These are phyloP conservation scores for Mycena metata DNA, from an alignment of 768 basidiomycete species.

Conservation along the genomic window DNA sequence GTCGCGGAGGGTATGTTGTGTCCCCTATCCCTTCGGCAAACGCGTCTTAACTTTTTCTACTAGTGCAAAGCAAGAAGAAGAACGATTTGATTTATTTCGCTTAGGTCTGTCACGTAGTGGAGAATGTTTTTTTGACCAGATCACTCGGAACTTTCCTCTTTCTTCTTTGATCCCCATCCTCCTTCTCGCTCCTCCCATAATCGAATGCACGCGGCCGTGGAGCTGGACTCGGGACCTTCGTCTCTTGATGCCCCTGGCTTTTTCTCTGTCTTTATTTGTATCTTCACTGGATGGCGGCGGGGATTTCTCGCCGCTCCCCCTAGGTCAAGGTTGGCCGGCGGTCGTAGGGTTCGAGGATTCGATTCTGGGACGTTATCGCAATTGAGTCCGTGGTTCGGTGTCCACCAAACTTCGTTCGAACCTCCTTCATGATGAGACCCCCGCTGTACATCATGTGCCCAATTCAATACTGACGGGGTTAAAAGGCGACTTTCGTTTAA, in stretches of 20 bases:
- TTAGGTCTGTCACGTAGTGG: conserved; percentile 54
- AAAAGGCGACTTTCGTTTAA: background rate
- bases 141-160: background rate
- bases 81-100: conserved; percentile 97
- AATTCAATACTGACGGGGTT: background rate
- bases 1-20: conserved; percentile 80
- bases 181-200: background rate
- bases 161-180: conserved; percentile 5
- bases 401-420: background rate
- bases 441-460: background rate
- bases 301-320: background rate
- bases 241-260: too few relatives aligned
- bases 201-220: too few relatives aligned
- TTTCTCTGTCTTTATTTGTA: background rate
- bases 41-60: conserved; percentile 42
- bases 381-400: background rate
- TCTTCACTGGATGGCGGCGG: background rate
- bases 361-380: background rate
- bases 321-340: background rate
- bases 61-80: conserved; percentile 99
- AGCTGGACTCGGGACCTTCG: too few relatives aligned
- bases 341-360: background rate
- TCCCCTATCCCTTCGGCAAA: conserved; percentile 16
- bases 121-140: conserved; percentile 1
- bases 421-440: conserved; percentile 5